Evolutionary conservation across 2,329 filamentous ascomycete genomes (phyloP).

Genomic region (Achaetomium macrosporum): DNA sequence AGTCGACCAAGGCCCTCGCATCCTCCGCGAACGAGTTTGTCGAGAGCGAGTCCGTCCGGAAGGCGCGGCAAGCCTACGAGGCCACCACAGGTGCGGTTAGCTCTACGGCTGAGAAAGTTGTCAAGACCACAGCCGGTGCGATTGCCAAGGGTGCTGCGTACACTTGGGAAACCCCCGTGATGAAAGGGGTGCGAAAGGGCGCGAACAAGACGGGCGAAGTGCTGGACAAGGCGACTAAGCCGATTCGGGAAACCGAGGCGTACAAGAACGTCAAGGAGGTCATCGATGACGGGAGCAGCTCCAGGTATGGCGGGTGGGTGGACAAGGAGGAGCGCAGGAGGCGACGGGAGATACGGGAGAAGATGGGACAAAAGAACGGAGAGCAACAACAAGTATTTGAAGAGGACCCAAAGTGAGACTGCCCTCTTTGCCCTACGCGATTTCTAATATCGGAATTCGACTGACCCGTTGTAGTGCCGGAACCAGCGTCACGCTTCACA

Average conservation of each 20-base stretch:
- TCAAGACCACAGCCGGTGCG: slow-evolving; percentile 79
- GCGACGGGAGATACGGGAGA: slow-evolving; percentile 67
- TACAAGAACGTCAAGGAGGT: slow-evolving; percentile 93
- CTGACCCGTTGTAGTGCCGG: slow-evolving; percentile 61
- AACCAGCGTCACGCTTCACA: slow-evolving; percentile 90
- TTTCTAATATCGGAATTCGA: neutral
- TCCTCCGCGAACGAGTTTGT: slow-evolving; percentile 85
- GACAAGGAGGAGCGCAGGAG: slow-evolving; percentile 91
- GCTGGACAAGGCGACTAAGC: slow-evolving; percentile 90
- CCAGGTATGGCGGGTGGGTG: slow-evolving; percentile 90
- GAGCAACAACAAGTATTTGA: slow-evolving; percentile 56
- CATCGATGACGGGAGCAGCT: slow-evolving; percentile 95
- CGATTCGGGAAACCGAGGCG: slow-evolving; percentile 88
- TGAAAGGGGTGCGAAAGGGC: slow-evolving; percentile 84
- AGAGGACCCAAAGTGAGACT: slow-evolving; percentile 78
- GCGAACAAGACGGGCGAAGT: slow-evolving; percentile 80
- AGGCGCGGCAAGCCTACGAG: slow-evolving; percentile 79
- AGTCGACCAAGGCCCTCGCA: slow-evolving; percentile 91
- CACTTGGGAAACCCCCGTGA: slow-evolving; percentile 94
- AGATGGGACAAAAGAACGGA: slow-evolving; percentile 48
- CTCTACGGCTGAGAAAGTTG: slow-evolving; percentile 68
- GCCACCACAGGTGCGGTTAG: slow-evolving; percentile 79
- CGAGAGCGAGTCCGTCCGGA: slow-evolving; percentile 85
- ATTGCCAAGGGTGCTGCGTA: slow-evolving; percentile 88
- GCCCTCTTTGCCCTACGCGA: slow-evolving; percentile 16